Base-by-base conservation (phyloP, 208 protist genomes). In the Naegleria fowleri region DNA sequence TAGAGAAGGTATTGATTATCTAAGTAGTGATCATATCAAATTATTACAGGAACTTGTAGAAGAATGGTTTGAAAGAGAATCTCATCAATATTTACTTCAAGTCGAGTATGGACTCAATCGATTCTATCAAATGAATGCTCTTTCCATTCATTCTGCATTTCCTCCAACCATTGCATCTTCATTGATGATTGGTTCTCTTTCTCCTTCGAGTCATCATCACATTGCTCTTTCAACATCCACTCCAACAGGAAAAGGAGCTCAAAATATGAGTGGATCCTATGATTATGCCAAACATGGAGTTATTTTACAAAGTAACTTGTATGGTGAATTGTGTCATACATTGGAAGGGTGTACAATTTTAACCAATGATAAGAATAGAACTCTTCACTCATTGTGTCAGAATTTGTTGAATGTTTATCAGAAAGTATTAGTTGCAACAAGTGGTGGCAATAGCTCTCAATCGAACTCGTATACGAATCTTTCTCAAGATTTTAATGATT, bases 281-380 rank as follows among this genome's bases (percentile, higher is more conserved):
- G 67, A 79, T 9, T 79, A 79, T 79, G 67, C 67, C 36, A 79
- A 79, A 79, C 67, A 67, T 19, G 48, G 48, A 9, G 51, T 89
- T 19, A 67, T n/a, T 41, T 29, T 89, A 25, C 19, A 41, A 40
- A 39, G 36, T 89, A 39, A 89, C 39, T 89, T 89, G 9, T 89
- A 67, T 89, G 86, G 86, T 67, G 86, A 89, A 67, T 40, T 89
- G 7, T 67, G 48, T 40, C 51, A 39, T 16, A 89, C 86, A 1
- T n/a, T 51, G 40, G n/a, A 67, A 29, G 86, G 86, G 41, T 89
- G 86, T 89, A 79, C 67, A 2, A 79, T 79, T 36, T 79, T 79
- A 79, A 79, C 29, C 7, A 79, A 79, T 79, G 29, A 67, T 29
- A 67, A 67, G 22, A 15, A 79, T 79, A 36, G 16, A 36, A 79